A percentile compares a stretch with the other conserved stretches of the same genome.
phyloP scores from a whole-genome alignment of 2,329 filamentous ascomycete genomes.

The Talaromyces funiculosus region DNA sequence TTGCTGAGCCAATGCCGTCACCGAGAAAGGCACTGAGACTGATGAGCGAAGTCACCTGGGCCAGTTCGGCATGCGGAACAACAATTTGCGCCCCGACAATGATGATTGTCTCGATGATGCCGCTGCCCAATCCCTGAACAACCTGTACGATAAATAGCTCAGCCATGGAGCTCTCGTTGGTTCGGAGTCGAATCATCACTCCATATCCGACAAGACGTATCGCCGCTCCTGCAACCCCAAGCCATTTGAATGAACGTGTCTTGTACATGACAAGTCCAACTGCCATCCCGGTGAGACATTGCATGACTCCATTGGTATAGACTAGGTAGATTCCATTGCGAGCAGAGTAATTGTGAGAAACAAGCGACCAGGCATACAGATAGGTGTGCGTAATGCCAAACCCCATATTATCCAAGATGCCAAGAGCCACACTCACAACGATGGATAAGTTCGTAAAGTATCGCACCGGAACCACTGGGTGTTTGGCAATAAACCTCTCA shows the following conservation, averaged over 20 bases:
- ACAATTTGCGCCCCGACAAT: constrained; percentile 44
- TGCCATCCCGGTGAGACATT: constrained; percentile 39
- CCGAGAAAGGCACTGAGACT: constrained; percentile 40
- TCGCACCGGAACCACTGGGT: constrained; percentile 43
- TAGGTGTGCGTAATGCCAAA: constrained; percentile 46
- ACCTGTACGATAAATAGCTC: constrained; percentile 47
- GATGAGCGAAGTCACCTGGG: constrained; percentile 45
- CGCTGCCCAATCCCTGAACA: constrained; percentile 46
- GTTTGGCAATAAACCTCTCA: constrained; percentile 20
- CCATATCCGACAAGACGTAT: constrained; percentile 47
- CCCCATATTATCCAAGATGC: constrained; percentile 40
- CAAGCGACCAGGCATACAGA: constrained; percentile 44
- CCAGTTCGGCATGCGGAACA: constrained; percentile 43
- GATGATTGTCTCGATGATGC: constrained; percentile 39
- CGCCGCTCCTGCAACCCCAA: constrained; percentile 36
- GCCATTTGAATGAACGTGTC: constrained; percentile 44
- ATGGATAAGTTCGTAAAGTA: constrained; percentile 45
- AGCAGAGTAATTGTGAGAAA: constrained; percentile 39
- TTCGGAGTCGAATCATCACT: constrained; percentile 47
- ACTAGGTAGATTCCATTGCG: constrained; percentile 42
- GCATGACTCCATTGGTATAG: constrained; percentile 37
- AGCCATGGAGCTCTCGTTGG: constrained; percentile 36
- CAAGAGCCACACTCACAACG: constrained; percentile 36
- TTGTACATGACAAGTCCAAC: constrained; percentile 40
- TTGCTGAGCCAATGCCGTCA: constrained; percentile 31